Evolutionary conservation across 2,329 filamentous ascomycete genomes (phyloP), one percentile per base, ranked within the genome.

Genomic region (Colletotrichum shisoi): DNA sequence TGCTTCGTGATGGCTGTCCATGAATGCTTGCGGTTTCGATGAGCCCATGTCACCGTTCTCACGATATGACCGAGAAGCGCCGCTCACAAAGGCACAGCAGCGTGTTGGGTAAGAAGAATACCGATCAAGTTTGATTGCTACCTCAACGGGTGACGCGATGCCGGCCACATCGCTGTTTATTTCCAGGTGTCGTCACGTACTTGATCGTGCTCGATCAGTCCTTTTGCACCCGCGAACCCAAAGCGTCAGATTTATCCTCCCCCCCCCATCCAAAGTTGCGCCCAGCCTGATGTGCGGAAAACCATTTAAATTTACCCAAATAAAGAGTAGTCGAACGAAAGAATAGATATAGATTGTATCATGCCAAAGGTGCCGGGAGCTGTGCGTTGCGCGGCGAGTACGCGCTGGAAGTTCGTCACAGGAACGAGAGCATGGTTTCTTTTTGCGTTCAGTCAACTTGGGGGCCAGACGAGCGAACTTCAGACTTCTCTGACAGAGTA

Each of bases 171-270:
- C 65, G 65, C 65, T 60, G 6, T 37, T 7, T 54, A 49, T 67
- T 67, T 67, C 65, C 65, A 67, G 65, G 65, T 67, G 68, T 68
- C 66, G 66, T 67, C 66, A 68, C 66, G 66, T 68, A 34, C 66
- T 56, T 68, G 66, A 68, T 68, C 66, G 66, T 68, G 66, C 66
- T 68, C 66, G 66, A 68, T 67, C 65, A 17, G 45, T 64, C 65
- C 66, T 46, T 8, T 48, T 68, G 66, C 66, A 60, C 57, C 66
- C 62, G 66, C 62, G 61, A 67, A 64, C 66, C 42, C 66, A 40
- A 68, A 37, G n/a, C 62, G 63, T 68, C 66, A 68, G 61, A 48
- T 52, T 62, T 53, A 39, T n/a, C 3, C n/a, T 27, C 17, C 15
- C 27, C 44, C 17, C 54, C 21, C 34, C 40, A 6, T 27, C 48